phyloP scores from a whole-genome alignment of 306 rosid species.

The Quercus rubra region DNA sequence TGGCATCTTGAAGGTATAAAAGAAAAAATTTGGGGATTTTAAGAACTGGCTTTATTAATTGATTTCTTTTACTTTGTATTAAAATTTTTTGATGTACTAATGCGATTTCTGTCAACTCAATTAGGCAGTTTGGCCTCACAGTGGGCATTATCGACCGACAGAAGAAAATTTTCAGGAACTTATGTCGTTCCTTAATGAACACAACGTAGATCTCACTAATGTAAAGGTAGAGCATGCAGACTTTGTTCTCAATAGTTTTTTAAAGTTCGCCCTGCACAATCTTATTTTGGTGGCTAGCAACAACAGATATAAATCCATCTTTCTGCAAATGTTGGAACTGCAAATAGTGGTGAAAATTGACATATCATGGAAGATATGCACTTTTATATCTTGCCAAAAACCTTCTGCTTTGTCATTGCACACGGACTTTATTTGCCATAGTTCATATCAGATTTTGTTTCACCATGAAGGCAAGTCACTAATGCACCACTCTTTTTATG shows the following conservation, averaged over 20 bases:
- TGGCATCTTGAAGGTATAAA: constrained; percentile 71
- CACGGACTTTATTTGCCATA: background rate
- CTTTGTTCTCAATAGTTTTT: background rate
- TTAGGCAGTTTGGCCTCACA: constrained; percentile 92
- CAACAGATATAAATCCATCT: background rate
- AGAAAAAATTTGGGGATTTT: background rate
- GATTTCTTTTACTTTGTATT: background rate
- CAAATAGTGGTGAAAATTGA: background rate
- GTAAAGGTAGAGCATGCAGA: constrained; percentile 53
- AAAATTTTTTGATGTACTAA: constrained; percentile 14
- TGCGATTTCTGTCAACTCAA: constrained; percentile 6
- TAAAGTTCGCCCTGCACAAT: too few relatives aligned
- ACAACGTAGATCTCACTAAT: constrained; percentile 61
- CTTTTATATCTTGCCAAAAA: background rate
- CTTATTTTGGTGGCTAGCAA: background rate
- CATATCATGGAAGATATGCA: background rate
- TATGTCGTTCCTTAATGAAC: constrained; percentile 56
- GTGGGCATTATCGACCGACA: constrained; percentile 93
- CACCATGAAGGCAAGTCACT: background rate
- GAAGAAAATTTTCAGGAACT: constrained; percentile 82
- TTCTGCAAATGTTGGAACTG: background rate
- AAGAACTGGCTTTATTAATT: background rate
- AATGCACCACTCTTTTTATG: constrained; percentile 7
- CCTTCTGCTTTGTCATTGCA: background rate
- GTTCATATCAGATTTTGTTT: background rate